phyloP scores from a whole-genome alignment of 306 rosid genomes.

The Echinosophora koreensis region DNA sequence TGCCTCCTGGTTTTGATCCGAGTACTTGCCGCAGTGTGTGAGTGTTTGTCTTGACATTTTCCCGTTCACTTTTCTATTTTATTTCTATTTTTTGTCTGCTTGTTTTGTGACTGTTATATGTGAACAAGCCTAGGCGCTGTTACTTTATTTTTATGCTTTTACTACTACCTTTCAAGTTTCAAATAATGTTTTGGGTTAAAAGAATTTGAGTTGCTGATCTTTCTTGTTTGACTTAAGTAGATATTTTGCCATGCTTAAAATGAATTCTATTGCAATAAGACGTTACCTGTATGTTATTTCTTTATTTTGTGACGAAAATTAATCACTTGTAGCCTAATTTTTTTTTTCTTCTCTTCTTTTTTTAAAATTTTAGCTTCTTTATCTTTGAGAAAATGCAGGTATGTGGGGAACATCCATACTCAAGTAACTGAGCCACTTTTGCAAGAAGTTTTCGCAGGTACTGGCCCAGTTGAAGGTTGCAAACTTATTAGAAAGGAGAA shows the following conservation, averaged over 20 bases:
- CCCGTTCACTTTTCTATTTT: slow-evolving; percentile 27
- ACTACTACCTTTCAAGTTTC: slow-evolving; percentile 17
- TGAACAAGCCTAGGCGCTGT: slow-evolving; percentile 34
- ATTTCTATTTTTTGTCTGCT: background rate
- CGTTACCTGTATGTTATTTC: slow-evolving; percentile 26
- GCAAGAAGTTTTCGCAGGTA: slow-evolving; percentile 95
- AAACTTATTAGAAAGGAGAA: slow-evolving; percentile 96
- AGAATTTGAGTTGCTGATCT: slow-evolving; percentile 14
- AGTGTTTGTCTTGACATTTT: slow-evolving; percentile 76
- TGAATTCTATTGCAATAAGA: slow-evolving; percentile 10
- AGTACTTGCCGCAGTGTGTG: slow-evolving; percentile 99
- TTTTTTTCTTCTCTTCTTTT: slow-evolving; percentile 54
- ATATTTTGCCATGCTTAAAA: background rate
- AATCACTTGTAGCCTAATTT: slow-evolving; percentile 48
- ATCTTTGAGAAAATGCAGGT: slow-evolving; percentile 77
- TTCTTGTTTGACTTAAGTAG: slow-evolving; percentile 5
- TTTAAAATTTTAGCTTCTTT: slow-evolving; percentile 59
- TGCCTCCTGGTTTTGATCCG: slow-evolving; percentile 99
- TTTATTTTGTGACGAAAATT: slow-evolving; percentile 32
- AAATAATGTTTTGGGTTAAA: background rate
- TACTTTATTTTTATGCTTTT: background rate
- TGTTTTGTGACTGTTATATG: slow-evolving; percentile 44
- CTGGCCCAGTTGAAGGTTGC: slow-evolving; percentile 94
- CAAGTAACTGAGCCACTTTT: slow-evolving; percentile 97
- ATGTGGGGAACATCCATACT: slow-evolving; percentile 92